These are phyloP conservation scores for Saccharum spontaneum DNA, from an alignment of 176 grass and related monocot genomes.

Conservation along the genomic window DNA sequence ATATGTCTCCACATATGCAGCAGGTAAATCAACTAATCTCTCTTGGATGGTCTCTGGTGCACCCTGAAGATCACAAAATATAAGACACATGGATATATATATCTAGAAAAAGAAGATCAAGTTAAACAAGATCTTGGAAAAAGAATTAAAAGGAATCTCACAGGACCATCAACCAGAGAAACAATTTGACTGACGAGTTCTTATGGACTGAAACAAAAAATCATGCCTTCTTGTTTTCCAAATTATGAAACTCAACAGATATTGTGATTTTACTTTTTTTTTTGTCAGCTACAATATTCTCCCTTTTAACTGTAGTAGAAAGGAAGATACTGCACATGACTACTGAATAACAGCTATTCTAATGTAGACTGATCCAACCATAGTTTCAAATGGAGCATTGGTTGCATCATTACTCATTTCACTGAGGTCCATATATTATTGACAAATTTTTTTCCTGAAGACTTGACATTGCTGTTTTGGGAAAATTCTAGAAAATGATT, in stretches of 20 bases:
- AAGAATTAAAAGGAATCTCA: not conserved
- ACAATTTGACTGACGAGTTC: not conserved
- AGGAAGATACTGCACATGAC: not conserved
- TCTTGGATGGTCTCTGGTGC: constrained; percentile 99
- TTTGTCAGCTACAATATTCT: not conserved
- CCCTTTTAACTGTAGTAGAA: not conserved
- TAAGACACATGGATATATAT: not conserved
- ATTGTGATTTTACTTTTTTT: not conserved
- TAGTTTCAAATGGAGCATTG: not conserved
- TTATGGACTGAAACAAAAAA: not conserved
- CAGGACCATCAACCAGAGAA: not conserved
- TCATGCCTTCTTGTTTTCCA: not conserved
- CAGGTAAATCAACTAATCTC: constrained; percentile 79
- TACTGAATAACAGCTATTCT: constrained; percentile 2
- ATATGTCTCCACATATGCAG: constrained; percentile 91
- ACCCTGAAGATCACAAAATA: constrained; percentile 53
- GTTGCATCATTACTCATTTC: not conserved
- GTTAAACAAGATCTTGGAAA: not conserved
- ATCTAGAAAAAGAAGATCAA: not conserved
- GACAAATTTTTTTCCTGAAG: not conserved
- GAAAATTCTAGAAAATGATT: not conserved
- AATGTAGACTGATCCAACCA: not conserved
- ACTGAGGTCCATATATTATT: not conserved
- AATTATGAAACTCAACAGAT: constrained; percentile 6
- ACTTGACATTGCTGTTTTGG: not conserved